phyloP scores from a whole-genome alignment of 2,329 filamentous ascomycete species.

The Colletotrichum tropicale region DNA sequence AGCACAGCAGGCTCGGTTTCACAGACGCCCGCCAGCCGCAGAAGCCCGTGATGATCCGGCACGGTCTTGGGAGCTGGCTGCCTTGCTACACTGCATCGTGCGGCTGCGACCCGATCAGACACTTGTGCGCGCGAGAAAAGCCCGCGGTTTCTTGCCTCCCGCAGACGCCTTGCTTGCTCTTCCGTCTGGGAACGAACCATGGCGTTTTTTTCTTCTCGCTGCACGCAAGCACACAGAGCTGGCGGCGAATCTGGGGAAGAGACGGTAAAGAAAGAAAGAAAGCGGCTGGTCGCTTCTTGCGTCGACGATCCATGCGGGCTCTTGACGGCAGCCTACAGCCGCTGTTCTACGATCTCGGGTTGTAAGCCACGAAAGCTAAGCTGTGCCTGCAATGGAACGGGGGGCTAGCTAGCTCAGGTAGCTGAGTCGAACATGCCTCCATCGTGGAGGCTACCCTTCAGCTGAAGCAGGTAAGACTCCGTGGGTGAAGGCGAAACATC shows the following conservation, averaged over 20 bases:
- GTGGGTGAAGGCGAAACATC: neutral
- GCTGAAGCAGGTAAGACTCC: neutral
- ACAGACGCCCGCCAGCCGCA: neutral
- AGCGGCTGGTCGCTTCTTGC: neutral
- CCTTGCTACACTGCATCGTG: neutral
- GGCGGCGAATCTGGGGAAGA: conserved; percentile 4
- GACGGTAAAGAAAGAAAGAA: neutral
- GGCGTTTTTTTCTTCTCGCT: neutral
- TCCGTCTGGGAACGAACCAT: neutral
- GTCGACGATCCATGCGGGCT: conserved; percentile 12
- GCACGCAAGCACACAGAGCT: neutral
- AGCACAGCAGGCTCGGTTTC: neutral
- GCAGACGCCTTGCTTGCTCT: neutral
- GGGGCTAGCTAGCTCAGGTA: neutral
- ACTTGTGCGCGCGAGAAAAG: neutral
- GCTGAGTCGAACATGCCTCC: neutral
- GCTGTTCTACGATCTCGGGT: neutral
- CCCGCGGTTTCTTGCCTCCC: neutral
- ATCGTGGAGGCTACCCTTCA: neutral
- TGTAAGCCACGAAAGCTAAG: neutral
- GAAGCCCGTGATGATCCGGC: neutral
- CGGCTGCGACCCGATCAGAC: neutral
- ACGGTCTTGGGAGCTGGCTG: neutral
- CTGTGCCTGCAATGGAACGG: neutral
- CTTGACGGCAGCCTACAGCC: neutral